Conservation (phyloP, 495 filamentous ascomycete species). For the Trichoderma erinaceum region DNA sequence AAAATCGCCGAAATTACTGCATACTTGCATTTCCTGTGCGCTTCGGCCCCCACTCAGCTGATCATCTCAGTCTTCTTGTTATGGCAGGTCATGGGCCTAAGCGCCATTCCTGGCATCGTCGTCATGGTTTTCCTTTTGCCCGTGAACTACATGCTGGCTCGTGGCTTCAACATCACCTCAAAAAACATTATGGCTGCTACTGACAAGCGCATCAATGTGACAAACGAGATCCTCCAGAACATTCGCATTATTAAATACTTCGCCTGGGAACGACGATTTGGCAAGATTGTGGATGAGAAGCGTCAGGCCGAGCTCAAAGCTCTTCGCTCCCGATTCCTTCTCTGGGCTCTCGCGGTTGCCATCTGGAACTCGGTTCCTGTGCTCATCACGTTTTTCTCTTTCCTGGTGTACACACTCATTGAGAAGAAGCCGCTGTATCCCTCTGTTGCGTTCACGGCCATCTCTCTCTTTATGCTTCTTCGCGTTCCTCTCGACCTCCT, state of each 20-base stretch:
- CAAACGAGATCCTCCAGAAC: constrained; percentile 95
- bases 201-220: constrained; percentile 92
- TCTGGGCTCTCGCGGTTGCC: constrained; percentile 86
- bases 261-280: constrained; percentile 94
- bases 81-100: constrained; percentile 83
- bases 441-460: constrained; percentile 90
- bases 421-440: constrained; percentile 87
- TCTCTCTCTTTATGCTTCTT: constrained; percentile 94
- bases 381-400: constrained; percentile 91
- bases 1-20: constrained; percentile 91
- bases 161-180: constrained; percentile 74
- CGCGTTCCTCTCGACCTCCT: constrained; percentile 92
- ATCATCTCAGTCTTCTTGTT: constrained; percentile 64
- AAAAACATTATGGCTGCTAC: constrained; percentile 90
- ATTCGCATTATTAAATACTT: constrained; percentile 99
- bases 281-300: constrained; percentile 81
- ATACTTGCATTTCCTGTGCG: constrained; percentile 87
- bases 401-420: constrained; percentile 85
- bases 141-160: constrained; percentile 80
- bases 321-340: constrained; percentile 73
- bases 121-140: constrained; percentile 86
- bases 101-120: constrained; percentile 89
- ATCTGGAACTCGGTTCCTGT: constrained; percentile 97
- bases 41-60: constrained; percentile 76
- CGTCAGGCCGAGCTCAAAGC: constrained; percentile 70